Percentiles rank a stretch among this genome's conserved stretches.
These are phyloP conservation scores for Teratosphaeria pseudoeucalypti DNA, from an alignment of 2,329 filamentous ascomycete species.

Conservation along the genomic window DNA sequence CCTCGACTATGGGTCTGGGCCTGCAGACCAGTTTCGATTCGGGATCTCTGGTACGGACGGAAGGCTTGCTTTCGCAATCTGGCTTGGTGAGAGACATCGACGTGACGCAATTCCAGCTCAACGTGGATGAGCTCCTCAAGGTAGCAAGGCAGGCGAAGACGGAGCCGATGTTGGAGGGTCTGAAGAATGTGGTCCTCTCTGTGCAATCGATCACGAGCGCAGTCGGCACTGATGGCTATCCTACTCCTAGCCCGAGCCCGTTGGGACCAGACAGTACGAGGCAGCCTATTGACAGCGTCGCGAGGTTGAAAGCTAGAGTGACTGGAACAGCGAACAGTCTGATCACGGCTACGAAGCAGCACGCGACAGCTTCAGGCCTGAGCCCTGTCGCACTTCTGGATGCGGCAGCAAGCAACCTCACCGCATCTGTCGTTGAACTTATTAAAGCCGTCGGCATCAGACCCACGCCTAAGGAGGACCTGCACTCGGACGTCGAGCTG, in stretches of 20 bases:
- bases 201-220: slow-evolving; percentile 80
- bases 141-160: slow-evolving; percentile 64
- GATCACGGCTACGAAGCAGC: slow-evolving; percentile 91
- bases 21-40: slow-evolving; percentile 46
- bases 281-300: slow-evolving; percentile 29
- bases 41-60: slow-evolving; percentile 55
- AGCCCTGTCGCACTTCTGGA: slow-evolving; percentile 90
- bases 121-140: slow-evolving; percentile 81
- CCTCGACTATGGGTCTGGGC: slow-evolving; percentile 67
- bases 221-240: slow-evolving; percentile 40
- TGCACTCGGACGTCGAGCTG: slow-evolving; percentile 5
- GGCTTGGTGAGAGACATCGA: slow-evolving; percentile 85
- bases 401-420: slow-evolving; percentile 83
- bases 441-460: slow-evolving; percentile 76
- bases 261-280: slow-evolving; percentile 13
- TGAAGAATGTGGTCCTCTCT: slow-evolving; percentile 74
- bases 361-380: slow-evolving; percentile 68
- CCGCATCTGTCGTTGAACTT: slow-evolving; percentile 75
- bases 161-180: slow-evolving; percentile 65
- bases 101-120: slow-evolving; percentile 88
- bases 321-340: slow-evolving; percentile 93
- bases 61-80: slow-evolving; percentile 46
- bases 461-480: slow-evolving; percentile 8
- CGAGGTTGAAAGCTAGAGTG: slow-evolving; percentile 60
- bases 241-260: slow-evolving; percentile 21